Evolutionary conservation across 2,329 filamentous ascomycete genomes (phyloP).

Genomic region (Cercospora zeina): DNA sequence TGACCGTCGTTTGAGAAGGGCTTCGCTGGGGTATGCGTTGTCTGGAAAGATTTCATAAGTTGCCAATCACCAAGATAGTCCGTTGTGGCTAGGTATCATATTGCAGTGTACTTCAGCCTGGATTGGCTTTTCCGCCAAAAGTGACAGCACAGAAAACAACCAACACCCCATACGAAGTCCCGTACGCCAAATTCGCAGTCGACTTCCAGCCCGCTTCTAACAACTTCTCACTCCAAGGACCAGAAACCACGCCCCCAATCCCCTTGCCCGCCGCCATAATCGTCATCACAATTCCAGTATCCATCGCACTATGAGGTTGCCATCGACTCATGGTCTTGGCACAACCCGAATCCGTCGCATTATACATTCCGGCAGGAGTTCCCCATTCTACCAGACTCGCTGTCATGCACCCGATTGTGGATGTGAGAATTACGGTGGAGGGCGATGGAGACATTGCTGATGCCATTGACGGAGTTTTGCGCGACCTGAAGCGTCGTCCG

Average conservation of each 20-base stretch:
- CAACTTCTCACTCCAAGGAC: conserved; percentile 54
- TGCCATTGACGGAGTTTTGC: no score
- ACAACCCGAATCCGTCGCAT: conserved; percentile 41
- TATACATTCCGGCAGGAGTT: conserved; percentile 45
- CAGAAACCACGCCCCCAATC: conserved; percentile 53
- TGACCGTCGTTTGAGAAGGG: not conserved
- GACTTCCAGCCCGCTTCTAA: conserved; percentile 43
- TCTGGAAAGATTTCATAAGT: not conserved
- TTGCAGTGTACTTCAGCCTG: no score
- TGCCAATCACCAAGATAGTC: not conserved
- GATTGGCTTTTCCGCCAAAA: no score
- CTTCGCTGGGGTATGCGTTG: not conserved
- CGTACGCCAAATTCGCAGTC: conserved; percentile 45
- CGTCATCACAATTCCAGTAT: conserved; percentile 53
- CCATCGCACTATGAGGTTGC: conserved; percentile 35
- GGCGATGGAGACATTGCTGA: no score
- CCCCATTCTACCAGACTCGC: conserved; percentile 50
- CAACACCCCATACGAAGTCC: conserved; percentile 46
- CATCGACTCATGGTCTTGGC: conserved; percentile 28
- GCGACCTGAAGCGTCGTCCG: no score
- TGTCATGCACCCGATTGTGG: conserved; percentile 41
- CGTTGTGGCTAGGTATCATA: no score
- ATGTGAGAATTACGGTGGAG: conserved; percentile 43
- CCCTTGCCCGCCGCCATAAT: conserved; percentile 53
- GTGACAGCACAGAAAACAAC: conserved; percentile 48